Percentiles rank a stretch among this genome's conserved stretches.
phyloP scores from a whole-genome alignment of 2,329 filamentous ascomycete species.

The Venturia carpophila region DNA sequence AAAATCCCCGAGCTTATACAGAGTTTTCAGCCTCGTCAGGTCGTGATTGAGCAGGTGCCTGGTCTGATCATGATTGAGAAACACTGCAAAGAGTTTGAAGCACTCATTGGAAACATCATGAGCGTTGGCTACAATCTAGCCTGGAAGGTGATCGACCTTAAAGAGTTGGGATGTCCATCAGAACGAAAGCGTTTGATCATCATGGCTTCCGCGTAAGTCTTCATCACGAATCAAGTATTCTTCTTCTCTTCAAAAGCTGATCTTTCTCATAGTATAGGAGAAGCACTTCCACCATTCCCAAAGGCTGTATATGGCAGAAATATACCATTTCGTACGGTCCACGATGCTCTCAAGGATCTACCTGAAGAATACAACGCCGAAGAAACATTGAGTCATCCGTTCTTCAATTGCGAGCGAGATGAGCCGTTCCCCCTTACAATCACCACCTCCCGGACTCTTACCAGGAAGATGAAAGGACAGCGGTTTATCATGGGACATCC shows the following conservation, averaged over 20 bases:
- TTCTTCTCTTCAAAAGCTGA: too few species aligned
- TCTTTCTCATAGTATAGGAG: not conserved
- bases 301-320: not conserved
- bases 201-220: constrained; percentile 2
- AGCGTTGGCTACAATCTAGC: not conserved
- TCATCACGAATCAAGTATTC: too few species aligned
- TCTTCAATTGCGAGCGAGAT: too few species aligned
- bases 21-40: not conserved
- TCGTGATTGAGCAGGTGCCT: constrained; percentile 6
- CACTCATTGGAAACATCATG: too few species aligned
- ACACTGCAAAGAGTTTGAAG: not conserved
- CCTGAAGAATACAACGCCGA: too few species aligned
- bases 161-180: not conserved
- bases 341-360: not conserved
- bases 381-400: too few species aligned
- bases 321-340: not conserved
- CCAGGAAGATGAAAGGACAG: not conserved
- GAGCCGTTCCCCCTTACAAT: too few species aligned
- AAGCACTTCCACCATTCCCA: constrained; percentile 1
- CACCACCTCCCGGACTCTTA: not conserved
- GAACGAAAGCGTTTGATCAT: not conserved
- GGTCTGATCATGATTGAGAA: not conserved
- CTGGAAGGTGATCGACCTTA: not conserved
- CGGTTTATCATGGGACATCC: not conserved
- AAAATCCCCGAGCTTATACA: not conserved